Evolutionary conservation across 2,329 filamentous ascomycete species (phyloP).

Genomic region (Arthrobotrys musiformis): DNA sequence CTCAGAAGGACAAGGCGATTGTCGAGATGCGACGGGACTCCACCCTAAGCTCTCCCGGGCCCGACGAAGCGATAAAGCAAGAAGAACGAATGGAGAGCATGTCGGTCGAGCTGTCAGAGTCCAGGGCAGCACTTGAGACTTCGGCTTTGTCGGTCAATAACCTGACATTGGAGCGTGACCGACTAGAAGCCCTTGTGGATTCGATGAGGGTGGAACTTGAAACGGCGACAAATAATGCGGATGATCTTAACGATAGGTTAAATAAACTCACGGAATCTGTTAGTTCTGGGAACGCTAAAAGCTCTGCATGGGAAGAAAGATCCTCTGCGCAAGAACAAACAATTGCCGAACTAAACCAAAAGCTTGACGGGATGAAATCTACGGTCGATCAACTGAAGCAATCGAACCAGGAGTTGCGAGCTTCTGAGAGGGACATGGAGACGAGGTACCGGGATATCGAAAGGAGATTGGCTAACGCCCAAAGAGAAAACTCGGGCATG

Average conservation of each 20-base stretch:
- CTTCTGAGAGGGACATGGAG: conserved; percentile 1
- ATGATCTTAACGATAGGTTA: conserved; percentile 21
- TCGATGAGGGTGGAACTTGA: conserved; percentile 5
- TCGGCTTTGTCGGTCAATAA: background rate
- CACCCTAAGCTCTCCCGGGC: background rate
- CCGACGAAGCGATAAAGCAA: conserved; percentile 14
- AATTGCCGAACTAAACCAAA: conserved; percentile 18
- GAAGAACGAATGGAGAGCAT: conserved; percentile 49
- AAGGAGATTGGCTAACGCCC: conserved; percentile 28
- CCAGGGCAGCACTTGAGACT: conserved; percentile 17
- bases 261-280: conserved; percentile 11
- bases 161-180: conserved; percentile 15
- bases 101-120: conserved; percentile 47
- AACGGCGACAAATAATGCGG: background rate
- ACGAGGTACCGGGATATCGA: conserved; percentile 24
- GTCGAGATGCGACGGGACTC: conserved; percentile 42
- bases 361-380: background rate
- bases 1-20: conserved; percentile 43
- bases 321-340: conserved; percentile 7
- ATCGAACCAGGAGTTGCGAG: conserved; percentile 13
- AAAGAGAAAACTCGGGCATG: conserved; percentile 41
- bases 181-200: conserved; percentile 4
- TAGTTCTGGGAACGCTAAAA: conserved; percentile 19
- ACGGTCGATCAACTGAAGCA: background rate
- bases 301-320: conserved; percentile 19